Evolutionary conservation across 345 rosid species (phyloP), one percentile per base, ranked within the genome.

Genomic region (Syzygium jambos): DNA sequence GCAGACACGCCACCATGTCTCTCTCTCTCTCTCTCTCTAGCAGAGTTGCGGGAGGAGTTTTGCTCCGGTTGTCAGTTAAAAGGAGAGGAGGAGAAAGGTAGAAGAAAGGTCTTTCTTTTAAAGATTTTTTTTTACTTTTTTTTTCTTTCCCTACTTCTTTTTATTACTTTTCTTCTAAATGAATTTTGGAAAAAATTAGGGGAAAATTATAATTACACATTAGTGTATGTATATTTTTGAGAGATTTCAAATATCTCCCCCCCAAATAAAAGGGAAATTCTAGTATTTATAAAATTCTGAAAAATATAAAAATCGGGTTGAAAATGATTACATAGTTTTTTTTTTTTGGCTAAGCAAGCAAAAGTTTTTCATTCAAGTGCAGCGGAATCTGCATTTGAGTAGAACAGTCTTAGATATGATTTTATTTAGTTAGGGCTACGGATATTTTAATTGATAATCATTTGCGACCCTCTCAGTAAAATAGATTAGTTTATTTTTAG

Each of bases 101-200:
- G 80, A 68, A 34, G 80, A 68, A 17, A 68, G 46, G 5, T 17
- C 2, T 30, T 22, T 30, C 1, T 17, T 68, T 30, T 68, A 30
- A 30, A 12, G 23, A 2, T 27, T 29, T 63, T 11, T 59, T 0
- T 1, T 12, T 0, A n/a, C 11, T 27, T 5, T 59, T 4, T 4
- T 12, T 9, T 11, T 12, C 21, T 22, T 56, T 55, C 23, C 23
- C 9, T 19, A 55, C 10, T 21, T 38, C 41, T 38, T 38, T 55
- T 55, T 21, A 55, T 22, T 3, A 16, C 13, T 2, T 17, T 30
- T 34, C 78, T 30, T 68, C 22, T 17, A 8, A 2, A 68, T 17
- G 46, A 34, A 30, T 17, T 34, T 65, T 34, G 5, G 46, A 9
- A 30, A 68, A 16, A 68, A 1, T 4, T 9, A 6, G 23, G 25